phyloP scores from a whole-genome alignment of 805 yeast species.

The Cyberlindnera sargentensis region DNA sequence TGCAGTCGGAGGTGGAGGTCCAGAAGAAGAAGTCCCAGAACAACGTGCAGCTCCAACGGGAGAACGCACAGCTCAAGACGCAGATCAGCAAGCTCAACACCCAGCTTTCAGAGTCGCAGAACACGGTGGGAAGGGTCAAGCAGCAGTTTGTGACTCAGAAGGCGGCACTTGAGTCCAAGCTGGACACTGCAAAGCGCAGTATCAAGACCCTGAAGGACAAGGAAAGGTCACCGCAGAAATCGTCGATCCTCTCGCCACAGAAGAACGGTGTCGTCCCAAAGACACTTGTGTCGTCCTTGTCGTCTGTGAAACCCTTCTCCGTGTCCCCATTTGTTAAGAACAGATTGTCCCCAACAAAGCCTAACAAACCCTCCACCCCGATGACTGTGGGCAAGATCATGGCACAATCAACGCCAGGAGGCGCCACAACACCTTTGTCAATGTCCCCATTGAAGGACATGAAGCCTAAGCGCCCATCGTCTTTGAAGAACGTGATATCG shows the following conservation, averaged over 20 bases:
- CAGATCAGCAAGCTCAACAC: slow-evolving; percentile 28
- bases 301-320: slow-evolving; percentile 7
- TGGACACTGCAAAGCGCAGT: slow-evolving; percentile 27
- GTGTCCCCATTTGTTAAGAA: slow-evolving; percentile 20
- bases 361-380: slow-evolving; percentile 11
- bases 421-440: not conserved
- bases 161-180: slow-evolving; percentile 29
- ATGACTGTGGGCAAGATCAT: slow-evolving; percentile 8
- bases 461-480: slow-evolving; percentile 14
- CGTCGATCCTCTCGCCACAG: slow-evolving; percentile 10
- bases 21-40: slow-evolving; percentile 19
- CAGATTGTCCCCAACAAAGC: slow-evolving; percentile 7
- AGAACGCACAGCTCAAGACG: slow-evolving; percentile 27
- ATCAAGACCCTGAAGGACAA: slow-evolving; percentile 22
- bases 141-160: slow-evolving; percentile 28
- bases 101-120: slow-evolving; percentile 24
- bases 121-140: slow-evolving; percentile 25
- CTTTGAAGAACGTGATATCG: slow-evolving; percentile 19
- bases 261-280: slow-evolving; percentile 4
- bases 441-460: slow-evolving; percentile 19
- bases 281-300: not conserved
- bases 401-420: slow-evolving; percentile 22
- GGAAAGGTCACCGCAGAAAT: slow-evolving; percentile 1
- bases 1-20: slow-evolving; percentile 17
- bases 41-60: slow-evolving; percentile 18